Evolutionary conservation across 352 stramenopile genomes (phyloP).

Genomic region (Blastocystis sp.): DNA sequence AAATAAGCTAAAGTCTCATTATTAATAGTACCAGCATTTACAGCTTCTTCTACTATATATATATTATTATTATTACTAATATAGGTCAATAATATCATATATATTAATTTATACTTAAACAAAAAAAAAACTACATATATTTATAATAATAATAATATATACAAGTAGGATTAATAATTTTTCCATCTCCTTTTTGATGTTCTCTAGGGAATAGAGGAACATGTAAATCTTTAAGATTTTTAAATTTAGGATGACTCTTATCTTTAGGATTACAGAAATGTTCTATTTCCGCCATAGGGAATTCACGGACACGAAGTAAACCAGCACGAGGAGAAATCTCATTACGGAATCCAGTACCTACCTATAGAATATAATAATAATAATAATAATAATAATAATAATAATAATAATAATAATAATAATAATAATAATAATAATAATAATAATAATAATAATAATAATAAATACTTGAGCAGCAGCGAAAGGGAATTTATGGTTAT

Average conservation of each 20-base stretch:
- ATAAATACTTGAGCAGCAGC: slow-evolving; percentile 65
- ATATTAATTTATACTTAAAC: too few species aligned
- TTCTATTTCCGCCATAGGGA: slow-evolving; percentile 97
- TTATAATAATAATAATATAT: too few species aligned
- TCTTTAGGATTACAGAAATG: slow-evolving; percentile 93
- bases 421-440: too few species aligned
- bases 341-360: slow-evolving; percentile 67
- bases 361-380: too few species aligned
- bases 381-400: too few species aligned
- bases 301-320: slow-evolving; percentile 89
- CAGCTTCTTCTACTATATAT: slow-evolving; percentile 53
- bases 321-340: slow-evolving; percentile 86
- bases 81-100: too few species aligned
- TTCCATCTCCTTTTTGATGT: slow-evolving; percentile 82
- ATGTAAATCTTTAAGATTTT: slow-evolving; percentile 57
- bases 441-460: too few species aligned
- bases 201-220: slow-evolving; percentile 73
- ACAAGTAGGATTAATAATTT: slow-evolving; percentile 70
- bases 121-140: too few species aligned
- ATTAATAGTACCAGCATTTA: slow-evolving; percentile 71
- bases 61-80: too few species aligned
- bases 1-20: slow-evolving; percentile 98
- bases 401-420: too few species aligned
- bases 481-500: slow-evolving; percentile 74
- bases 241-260: slow-evolving; percentile 88